Percentiles rank a stretch among this genome's conserved stretches.
Conservation (phyloP, 495 filamentous ascomycete species). For the Bombardia bombarda region DNA sequence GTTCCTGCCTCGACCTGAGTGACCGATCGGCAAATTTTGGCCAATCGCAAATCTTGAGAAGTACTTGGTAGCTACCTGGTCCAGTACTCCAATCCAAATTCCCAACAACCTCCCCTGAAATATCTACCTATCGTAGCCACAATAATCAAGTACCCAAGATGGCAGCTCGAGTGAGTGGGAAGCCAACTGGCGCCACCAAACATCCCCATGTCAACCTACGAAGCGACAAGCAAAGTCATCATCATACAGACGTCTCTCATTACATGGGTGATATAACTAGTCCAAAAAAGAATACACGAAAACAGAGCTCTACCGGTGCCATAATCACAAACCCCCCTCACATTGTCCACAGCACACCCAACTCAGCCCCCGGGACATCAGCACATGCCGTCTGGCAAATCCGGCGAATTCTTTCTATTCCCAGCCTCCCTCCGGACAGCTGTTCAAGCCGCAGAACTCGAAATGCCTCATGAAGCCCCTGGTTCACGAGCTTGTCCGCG, state of each 20-base stretch:
- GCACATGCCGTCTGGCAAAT: conserved; percentile 8
- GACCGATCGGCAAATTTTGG: neutral
- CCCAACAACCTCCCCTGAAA: no score
- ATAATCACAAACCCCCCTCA: neutral
- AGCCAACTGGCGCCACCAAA: no score
- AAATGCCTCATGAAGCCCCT: conserved; percentile 11
- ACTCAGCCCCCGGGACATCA: neutral
- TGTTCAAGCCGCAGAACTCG: conserved; percentile 6
- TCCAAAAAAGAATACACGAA: neutral
- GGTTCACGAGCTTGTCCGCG: conserved; percentile 27
- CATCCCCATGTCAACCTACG: no score
- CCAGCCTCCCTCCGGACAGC: conserved; percentile 3
- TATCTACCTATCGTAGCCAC: no score
- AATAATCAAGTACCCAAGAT: no score
- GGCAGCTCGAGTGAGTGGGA: no score
- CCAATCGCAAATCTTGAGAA: neutral
- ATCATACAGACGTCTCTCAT: no score
- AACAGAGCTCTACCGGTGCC: neutral
- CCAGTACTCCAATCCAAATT: no score
- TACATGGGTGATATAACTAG: neutral
- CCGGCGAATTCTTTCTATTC: conserved; percentile 10
- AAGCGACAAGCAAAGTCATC: no score
- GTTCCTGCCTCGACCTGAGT: neutral
- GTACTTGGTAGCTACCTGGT: no score
- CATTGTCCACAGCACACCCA: neutral